Evolutionary conservation across 257 asterid genomes (phyloP), one percentile per base, ranked within the genome.

Genomic region (Leptodermis oblonga): DNA sequence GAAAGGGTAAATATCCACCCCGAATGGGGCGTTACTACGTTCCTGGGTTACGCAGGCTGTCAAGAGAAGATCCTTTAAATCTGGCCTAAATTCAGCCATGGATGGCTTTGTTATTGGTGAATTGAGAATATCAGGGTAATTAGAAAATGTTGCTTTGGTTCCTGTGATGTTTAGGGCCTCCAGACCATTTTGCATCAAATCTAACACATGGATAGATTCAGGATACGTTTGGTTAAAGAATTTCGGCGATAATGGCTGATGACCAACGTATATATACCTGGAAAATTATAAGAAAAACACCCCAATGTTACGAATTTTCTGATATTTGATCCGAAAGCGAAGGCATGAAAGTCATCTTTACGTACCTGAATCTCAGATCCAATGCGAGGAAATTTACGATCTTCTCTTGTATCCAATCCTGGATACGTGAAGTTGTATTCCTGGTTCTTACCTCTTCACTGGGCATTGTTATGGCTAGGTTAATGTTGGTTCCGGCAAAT

Each of bases 1-100:
- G 84, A 88, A 81, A 13, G 95, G 96, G 77, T 84, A 87, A 20
- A 91, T 78, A 77, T 89, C 88, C 48, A 91, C 85, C 13, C 86
- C 76, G 68, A 91, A 15, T 34, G 66, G 43, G 18, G 45, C 28
- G 7, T 34, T 34, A 1, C 22, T 5, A 0, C 0, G 20, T 18
- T 34, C 4, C 4, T 14, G 22, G 4, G 12, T 18, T 1, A 15
- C 7, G 37, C 66, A 60, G 18, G 4, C 3, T 10, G 6, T 1
- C 5, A 20, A 4, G 13, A 58, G 5, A 3, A 11, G 2, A 7
- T 28, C 41, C 10, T 13, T 28, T 15, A 58, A 4, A 11, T 11
- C 64, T n/a, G 41, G 22, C 18, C 2, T 5, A 8, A 60, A 31
- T 7, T 60, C 66, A 33, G 46, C 66, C 46, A 13, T 18, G 15